phyloP scores from a whole-genome alignment of 805 yeast genomes.

The Starmerella bacillaris region DNA sequence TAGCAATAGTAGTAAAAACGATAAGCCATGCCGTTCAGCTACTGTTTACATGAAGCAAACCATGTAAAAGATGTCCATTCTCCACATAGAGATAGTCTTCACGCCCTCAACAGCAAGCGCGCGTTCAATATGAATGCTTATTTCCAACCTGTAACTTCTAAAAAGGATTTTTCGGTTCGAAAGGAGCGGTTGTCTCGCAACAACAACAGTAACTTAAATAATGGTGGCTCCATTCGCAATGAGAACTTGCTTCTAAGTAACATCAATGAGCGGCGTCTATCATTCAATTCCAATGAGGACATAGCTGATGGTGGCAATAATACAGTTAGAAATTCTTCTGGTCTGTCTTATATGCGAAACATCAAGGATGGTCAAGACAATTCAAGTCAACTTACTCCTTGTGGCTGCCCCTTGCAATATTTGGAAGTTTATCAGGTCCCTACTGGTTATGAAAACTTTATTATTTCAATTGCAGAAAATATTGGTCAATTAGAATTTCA shows the following conservation, averaged over 20 bases:
- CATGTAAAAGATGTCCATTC: neutral
- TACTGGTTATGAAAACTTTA: neutral
- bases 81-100: neutral
- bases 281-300: no score
- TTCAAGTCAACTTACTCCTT: no score
- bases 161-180: neutral
- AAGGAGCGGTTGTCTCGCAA: no score
- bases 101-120: neutral
- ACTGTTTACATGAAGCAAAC: neutral
- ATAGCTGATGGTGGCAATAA: no score
- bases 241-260: no score
- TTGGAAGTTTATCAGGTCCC: slow-evolving; percentile 1
- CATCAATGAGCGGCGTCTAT: no score
- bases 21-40: neutral
- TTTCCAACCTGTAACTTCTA: neutral
- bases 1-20: no score
- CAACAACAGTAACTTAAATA: no score
- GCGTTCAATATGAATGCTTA: neutral
- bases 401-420: slow-evolving; percentile 2
- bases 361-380: no score
- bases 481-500: slow-evolving; percentile 3
- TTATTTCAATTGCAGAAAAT: neutral
- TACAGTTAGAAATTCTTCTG: no score
- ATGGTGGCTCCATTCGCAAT: no score
- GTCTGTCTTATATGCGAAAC: no score